A percentile compares a stretch with the other conserved stretches of the same genome.
These are phyloP conservation scores for Tuctoria greenei DNA, from an alignment of 176 grass and related monocot species.

Conservation along the genomic window DNA sequence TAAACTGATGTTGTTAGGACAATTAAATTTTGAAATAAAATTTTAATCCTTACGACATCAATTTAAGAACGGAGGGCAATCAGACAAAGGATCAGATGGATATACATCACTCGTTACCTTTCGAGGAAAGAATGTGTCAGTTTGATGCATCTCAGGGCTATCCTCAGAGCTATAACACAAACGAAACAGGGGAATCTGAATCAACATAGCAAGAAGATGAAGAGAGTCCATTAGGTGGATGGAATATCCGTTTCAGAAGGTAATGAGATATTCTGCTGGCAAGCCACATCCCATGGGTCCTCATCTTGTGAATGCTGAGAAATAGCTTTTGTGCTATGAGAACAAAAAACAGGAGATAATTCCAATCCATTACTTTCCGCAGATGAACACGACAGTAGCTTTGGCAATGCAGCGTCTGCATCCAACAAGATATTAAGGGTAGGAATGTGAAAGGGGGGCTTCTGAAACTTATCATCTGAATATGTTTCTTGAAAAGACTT, in stretches of 20 bases:
- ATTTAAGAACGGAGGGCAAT: neutral
- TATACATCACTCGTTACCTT: conserved; percentile 43
- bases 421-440: conserved; percentile 20
- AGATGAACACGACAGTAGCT: conserved; percentile 35
- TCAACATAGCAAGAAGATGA: conserved; percentile 35
- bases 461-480: conserved; percentile 25
- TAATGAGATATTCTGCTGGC: conserved; percentile 14
- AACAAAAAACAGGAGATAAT: conserved; percentile 47
- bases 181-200: conserved; percentile 31
- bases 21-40: too few species aligned
- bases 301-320: conserved; percentile 36
- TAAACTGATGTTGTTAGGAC: too few species aligned
- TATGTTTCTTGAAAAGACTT: conserved; percentile 42
- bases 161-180: conserved; percentile 29
- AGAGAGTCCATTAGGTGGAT: conserved; percentile 16
- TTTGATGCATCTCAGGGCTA: conserved; percentile 31
- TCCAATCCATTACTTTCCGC: conserved; percentile 30
- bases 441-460: conserved; percentile 12
- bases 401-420: conserved; percentile 11
- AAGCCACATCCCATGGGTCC: conserved; percentile 41
- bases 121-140: conserved; percentile 29
- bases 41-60: too few species aligned
- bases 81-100: conserved; percentile 3
- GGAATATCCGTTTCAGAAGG: conserved; percentile 25
- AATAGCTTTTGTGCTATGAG: conserved; percentile 44